Evolutionary conservation across 1,284 basidiomycete species (phyloP).

Genomic region (Nidula niveotomentosa): DNA sequence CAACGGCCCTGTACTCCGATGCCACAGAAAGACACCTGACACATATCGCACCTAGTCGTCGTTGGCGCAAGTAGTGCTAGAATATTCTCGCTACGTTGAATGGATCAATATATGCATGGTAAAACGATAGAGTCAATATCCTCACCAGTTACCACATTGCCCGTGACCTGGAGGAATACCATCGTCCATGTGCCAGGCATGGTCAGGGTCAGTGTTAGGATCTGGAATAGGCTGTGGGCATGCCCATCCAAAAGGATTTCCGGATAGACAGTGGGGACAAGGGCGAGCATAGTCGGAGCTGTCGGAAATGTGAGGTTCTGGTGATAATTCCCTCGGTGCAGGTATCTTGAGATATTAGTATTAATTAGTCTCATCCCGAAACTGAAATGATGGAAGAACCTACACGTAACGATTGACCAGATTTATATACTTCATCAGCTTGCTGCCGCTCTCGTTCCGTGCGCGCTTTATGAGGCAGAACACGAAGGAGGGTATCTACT

Average conservation of each 20-base stretch:
- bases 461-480: conserved; percentile 63
- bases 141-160: conserved; percentile 75
- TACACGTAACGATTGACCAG: conserved; percentile 68
- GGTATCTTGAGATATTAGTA: conserved; percentile 52
- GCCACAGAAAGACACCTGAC: conserved; percentile 75
- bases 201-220: conserved; percentile 59
- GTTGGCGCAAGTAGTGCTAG: conserved; percentile 67
- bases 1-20: conserved; percentile 72
- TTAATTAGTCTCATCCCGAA: conserved; percentile 1
- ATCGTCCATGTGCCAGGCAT: conserved; percentile 72
- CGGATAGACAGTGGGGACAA: conserved; percentile 68
- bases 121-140: not conserved
- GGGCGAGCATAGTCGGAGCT: conserved; percentile 65
- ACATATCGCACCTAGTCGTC: conserved; percentile 79
- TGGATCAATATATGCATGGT: conserved; percentile 2
- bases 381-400: conserved; percentile 21
- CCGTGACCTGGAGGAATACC: conserved; percentile 73
- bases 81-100: conserved; percentile 57
- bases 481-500: conserved; percentile 64
- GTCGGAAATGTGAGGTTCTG: conserved; percentile 66
- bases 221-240: conserved; percentile 75
- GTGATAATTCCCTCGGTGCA: conserved; percentile 68
- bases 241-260: conserved; percentile 69
- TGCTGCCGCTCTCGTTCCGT: conserved; percentile 66
- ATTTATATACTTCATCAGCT: conserved; percentile 73